These are phyloP conservation scores for Vaccinium darrowii DNA, from an alignment of 148 eudicot species.

Conservation along the genomic window DNA sequence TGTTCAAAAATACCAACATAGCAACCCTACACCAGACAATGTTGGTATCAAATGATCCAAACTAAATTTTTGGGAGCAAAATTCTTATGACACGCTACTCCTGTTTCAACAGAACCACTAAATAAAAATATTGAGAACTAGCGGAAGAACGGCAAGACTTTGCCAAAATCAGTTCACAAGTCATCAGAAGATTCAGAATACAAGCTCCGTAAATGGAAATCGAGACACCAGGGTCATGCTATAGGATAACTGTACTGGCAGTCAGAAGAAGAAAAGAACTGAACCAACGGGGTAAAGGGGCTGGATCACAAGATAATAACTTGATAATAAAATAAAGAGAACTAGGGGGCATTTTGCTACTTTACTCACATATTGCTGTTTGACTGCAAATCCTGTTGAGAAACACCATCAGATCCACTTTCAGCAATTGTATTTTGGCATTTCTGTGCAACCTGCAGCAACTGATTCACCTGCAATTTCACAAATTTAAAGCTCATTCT, in stretches of 20 bases:
- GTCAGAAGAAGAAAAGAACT: not conserved
- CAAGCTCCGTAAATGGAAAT: not conserved
- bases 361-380: slow-evolving; percentile 74
- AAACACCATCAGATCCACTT: slow-evolving; percentile 74
- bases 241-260: not conserved
- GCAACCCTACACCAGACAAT: not conserved
- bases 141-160: not conserved
- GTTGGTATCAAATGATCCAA: not conserved
- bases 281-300: not conserved
- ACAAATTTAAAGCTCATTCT: not conserved
- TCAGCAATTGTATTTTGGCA: slow-evolving; percentile 81
- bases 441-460: slow-evolving; percentile 92
- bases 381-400: slow-evolving; percentile 78
- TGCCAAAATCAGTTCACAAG: not conserved
- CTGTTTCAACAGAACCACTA: not conserved
- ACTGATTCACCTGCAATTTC: slow-evolving; percentile 69
- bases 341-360: not conserved
- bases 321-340: not conserved
- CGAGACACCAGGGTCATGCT: not conserved
- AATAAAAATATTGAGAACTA: slow-evolving; percentile 5
- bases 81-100: not conserved
- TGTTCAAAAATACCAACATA: not conserved
- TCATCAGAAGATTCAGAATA: slow-evolving; percentile 2
- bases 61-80: not conserved
- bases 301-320: slow-evolving; percentile 6